Conservation (phyloP, 1,139 yeast genomes). For the Suhomyces terraborum region DNA sequence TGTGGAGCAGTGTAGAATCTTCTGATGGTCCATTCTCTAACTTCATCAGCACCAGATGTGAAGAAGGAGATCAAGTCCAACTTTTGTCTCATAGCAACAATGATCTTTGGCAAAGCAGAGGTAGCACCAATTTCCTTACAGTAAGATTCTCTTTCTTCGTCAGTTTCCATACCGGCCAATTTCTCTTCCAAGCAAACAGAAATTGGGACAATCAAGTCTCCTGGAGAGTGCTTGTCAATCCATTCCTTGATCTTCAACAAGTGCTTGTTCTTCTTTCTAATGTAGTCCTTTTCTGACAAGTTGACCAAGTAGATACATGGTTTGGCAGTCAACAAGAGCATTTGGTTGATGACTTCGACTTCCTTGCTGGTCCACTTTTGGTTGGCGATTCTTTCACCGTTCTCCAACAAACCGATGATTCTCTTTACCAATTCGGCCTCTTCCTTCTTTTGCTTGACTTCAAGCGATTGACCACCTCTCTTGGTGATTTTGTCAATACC, state of each 20-base stretch:
- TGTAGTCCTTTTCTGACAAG: slow-evolving; percentile 89
- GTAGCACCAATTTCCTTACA: slow-evolving; percentile 82
- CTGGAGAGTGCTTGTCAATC: slow-evolving; percentile 93
- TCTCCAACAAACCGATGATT: slow-evolving; percentile 74
- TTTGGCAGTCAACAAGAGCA: slow-evolving; percentile 91
- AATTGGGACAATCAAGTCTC: slow-evolving; percentile 92
- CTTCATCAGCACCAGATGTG: slow-evolving; percentile 85
- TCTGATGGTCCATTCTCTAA: slow-evolving; percentile 89
- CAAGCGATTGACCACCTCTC: slow-evolving; percentile 95
- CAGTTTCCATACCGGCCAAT: slow-evolving; percentile 83
- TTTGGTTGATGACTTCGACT: slow-evolving; percentile 83
- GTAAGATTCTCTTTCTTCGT: slow-evolving; percentile 91
- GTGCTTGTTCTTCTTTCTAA: slow-evolving; percentile 97
- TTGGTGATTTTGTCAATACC: slow-evolving; percentile 81
- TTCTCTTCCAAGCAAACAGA: slow-evolving; percentile 93
- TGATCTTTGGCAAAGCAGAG: slow-evolving; percentile 87
- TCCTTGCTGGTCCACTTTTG: slow-evolving; percentile 88
- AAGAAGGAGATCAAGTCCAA: slow-evolving; percentile 80
- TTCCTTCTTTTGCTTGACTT: slow-evolving; percentile 92
- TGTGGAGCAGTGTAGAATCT: slow-evolving; percentile 83
- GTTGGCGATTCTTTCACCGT: slow-evolving; percentile 89
- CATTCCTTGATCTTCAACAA: slow-evolving; percentile 90
- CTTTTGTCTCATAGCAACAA: slow-evolving; percentile 79
- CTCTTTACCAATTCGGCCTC: slow-evolving; percentile 80
- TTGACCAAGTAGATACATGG: slow-evolving; percentile 94